These are phyloP conservation scores for Mortierella antarctica DNA, from an alignment of 192 early-diverging fungal genomes.

Conservation along the genomic window DNA sequence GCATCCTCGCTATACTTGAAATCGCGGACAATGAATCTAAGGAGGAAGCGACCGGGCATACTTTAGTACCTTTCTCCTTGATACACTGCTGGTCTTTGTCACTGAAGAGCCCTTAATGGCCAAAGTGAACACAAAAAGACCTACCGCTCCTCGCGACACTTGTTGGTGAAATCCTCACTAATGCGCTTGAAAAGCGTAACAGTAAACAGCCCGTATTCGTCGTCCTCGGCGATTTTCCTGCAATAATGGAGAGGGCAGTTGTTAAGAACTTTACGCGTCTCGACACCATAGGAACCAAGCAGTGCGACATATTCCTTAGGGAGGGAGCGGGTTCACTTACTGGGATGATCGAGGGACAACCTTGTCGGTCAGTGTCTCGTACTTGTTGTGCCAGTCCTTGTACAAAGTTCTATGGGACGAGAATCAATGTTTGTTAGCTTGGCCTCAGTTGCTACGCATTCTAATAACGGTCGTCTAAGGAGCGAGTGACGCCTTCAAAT, in stretches of 20 bases:
- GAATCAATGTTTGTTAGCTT: background rate
- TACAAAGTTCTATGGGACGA: conserved; percentile 60
- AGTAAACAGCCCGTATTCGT: conserved; percentile 93
- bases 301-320: background rate
- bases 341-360: conserved; percentile 94
- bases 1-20: conserved; percentile 92
- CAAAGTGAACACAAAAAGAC: background rate
- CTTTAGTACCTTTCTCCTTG: no score
- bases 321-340: conserved; percentile 68
- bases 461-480: no score
- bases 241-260: background rate
- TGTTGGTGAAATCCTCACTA: conserved; percentile 89
- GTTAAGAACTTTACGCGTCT: background rate
- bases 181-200: conserved; percentile 93
- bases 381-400: conserved; percentile 87
- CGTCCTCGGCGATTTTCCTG: conserved; percentile 90
- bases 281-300: no score
- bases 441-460: background rate
- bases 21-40: conserved; percentile 92
- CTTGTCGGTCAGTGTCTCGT: conserved; percentile 94
- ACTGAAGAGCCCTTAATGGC: background rate
- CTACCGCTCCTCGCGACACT: conserved; percentile 88
- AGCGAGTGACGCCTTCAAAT: background rate
- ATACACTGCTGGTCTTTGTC: background rate
- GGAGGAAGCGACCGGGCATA: background rate